Evolutionary conservation across 1,139 yeast species (phyloP), one percentile per base, ranked within the genome.

Genomic region (Saccharomycopsis hybrid): DNA sequence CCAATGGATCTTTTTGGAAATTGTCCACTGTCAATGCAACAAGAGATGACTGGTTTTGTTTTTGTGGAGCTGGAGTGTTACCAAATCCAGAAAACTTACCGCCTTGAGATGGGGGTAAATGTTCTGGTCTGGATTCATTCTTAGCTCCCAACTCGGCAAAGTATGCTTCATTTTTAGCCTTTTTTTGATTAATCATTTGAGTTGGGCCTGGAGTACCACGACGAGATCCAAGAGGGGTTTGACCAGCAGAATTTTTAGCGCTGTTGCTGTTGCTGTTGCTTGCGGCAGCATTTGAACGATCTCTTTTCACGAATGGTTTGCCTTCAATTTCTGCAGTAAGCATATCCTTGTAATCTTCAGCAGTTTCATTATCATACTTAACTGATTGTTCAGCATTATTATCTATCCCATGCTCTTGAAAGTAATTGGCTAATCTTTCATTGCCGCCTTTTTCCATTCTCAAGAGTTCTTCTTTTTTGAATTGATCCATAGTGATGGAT

Each of bases 371-470:
- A 63, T 86, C 85, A 67, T 86, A 92, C 69, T 92, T 92, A 54
- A 73, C 65, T 60, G 81, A 79, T 41, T 89, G 81, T 18, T 90
- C 84, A 5, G 47, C 36, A 25, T 31, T 31, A 18, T 8, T 37
- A 62, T 83, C 89, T 37, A 90, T 66, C n/a, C 96, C 96, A 64
- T 89, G 81, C 24, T 73, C 68, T 47, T 72, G 73, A 63, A 90
- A 84, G 64, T 82, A 92, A 49, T 70, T 73, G 38, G 73, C 77
- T 58, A 94, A 85, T 40, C 79, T 77, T 55, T 80, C 86, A 64
- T 92, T 92, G 29, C 99, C 99, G 54, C 99, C 98, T 55, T 81
- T 73, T 61, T 92, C 96, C 98, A 94, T 90, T 58, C 94, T 73
- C 56, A 81, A 72, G 53, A 89, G 76, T 66, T 92, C 97, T 51